These are phyloP conservation scores for Macrocybe gigantea DNA, from an alignment of 768 basidiomycete species.

Conservation along the genomic window DNA sequence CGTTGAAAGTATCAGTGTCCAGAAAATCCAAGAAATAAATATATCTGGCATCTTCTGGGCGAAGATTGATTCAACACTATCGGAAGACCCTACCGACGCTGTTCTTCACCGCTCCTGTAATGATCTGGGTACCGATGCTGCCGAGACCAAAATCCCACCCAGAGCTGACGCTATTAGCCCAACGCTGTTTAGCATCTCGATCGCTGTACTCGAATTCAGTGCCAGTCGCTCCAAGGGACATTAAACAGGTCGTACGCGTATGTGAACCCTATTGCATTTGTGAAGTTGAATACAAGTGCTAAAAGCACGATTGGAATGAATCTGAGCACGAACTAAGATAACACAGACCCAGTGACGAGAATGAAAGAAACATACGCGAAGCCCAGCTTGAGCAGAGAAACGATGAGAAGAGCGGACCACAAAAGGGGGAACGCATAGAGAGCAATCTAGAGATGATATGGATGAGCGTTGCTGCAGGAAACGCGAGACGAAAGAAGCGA, in stretches of 20 bases:
- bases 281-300: conserved; percentile 93
- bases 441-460: conserved; percentile 52
- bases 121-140: conserved; percentile 78
- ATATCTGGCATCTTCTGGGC: conserved; percentile 1
- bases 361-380: conserved; percentile 57
- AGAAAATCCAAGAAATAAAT: conserved; percentile 5
- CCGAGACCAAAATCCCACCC: conserved; percentile 72
- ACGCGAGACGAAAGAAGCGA: conserved; percentile 7
- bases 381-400: conserved; percentile 85
- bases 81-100: conserved; percentile 76
- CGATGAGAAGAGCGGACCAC: conserved; percentile 83
- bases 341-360: not conserved
- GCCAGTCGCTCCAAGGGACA: not conserved
- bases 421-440: conserved; percentile 85
- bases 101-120: conserved; percentile 78
- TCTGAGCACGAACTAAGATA: conserved; percentile 30
- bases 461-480: not conserved
- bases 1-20: not conserved
- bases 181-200: conserved; percentile 88
- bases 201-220: conserved; percentile 42
- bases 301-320: conserved; percentile 93
- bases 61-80: conserved; percentile 9
- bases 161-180: conserved; percentile 74
- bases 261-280: conserved; percentile 95
- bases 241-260: conserved; percentile 61